A percentile compares a stretch with the other conserved stretches of the same genome.
phyloP scores from a whole-genome alignment of 208 protist species.

The Trypanosoma mega region DNA sequence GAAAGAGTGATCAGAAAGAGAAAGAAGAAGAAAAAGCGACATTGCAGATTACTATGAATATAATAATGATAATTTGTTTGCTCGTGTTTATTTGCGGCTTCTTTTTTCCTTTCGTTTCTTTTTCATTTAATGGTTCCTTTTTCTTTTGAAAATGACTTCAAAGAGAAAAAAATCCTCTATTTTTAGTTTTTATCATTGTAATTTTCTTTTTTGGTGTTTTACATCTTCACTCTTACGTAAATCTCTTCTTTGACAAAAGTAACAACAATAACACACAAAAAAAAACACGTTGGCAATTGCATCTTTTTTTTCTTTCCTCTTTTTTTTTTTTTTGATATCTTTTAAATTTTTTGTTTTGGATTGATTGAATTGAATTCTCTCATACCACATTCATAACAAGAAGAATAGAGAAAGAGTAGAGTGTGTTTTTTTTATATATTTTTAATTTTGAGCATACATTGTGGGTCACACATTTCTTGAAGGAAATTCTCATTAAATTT shows the following conservation, averaged over 20 bases:
- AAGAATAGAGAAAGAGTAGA: constrained; percentile 1
- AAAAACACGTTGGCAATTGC: constrained; percentile 12
- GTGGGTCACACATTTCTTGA: no score
- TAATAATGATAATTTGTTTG: background rate
- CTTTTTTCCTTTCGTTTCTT: background rate
- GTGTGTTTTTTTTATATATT: no score
- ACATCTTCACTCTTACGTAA: background rate
- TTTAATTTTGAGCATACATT: no score
- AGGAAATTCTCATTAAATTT: no score
- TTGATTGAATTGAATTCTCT: no score
- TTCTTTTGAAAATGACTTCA: background rate
- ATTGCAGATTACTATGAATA: background rate
- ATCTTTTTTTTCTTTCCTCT: background rate
- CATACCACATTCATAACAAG: background rate
- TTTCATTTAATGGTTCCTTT: constrained; percentile 4
- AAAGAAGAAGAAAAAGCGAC: constrained; percentile 5
- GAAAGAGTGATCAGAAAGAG: no score
- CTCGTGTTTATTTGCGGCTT: constrained; percentile 4
- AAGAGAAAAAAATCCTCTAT: background rate
- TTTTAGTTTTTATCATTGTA: constrained; percentile 5
- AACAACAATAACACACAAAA: constrained; percentile 17
- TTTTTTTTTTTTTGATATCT: constrained; percentile 10
- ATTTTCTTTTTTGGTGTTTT: background rate
- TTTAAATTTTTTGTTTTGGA: constrained; percentile 6
- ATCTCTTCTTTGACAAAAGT: background rate